Percentiles rank a stretch among this genome's conserved stretches.
Evolutionary conservation across 768 basidiomycete genomes (phyloP).

Genomic region (Macrolepiota albuminosa): DNA sequence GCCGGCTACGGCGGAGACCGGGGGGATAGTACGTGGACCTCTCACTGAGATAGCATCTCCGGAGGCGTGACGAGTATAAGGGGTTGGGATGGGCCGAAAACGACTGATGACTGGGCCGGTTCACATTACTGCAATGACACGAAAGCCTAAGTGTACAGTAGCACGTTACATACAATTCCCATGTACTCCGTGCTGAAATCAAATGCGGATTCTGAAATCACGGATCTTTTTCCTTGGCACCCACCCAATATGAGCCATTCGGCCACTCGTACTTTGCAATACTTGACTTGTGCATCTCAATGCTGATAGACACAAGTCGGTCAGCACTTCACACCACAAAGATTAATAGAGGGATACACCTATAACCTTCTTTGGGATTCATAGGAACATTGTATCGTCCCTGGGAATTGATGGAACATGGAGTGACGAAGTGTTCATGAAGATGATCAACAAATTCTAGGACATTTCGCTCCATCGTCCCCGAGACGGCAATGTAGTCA

Average conservation of each 20-base stretch:
- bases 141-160: too few species aligned
- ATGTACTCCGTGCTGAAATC: too few species aligned
- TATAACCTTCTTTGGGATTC: constrained; percentile 76
- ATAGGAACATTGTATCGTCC: constrained; percentile 87
- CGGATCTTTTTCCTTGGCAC: constrained; percentile 16
- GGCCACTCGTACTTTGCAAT: constrained; percentile 87
- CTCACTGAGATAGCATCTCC: too few species aligned
- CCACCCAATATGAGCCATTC: constrained; percentile 75
- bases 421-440: constrained; percentile 89
- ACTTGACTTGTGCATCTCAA: constrained; percentile 81
- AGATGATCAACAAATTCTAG: constrained; percentile 89
- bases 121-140: too few species aligned
- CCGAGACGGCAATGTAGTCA: constrained; percentile 90
- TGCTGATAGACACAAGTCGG: constrained; percentile 38
- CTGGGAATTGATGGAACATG: constrained; percentile 78
- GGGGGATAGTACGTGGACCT: too few species aligned
- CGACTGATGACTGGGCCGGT: too few species aligned
- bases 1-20: too few species aligned
- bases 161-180: too few species aligned
- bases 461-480: constrained; percentile 91
- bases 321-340: background rate
- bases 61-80: too few species aligned
- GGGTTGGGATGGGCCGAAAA: too few species aligned
- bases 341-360: constrained; percentile 31
- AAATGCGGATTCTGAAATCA: too few species aligned